Percentiles rank a stretch among this genome's conserved stretches.
phyloP scores from a whole-genome alignment of 805 yeast genomes.

The Candida ulmi region DNA sequence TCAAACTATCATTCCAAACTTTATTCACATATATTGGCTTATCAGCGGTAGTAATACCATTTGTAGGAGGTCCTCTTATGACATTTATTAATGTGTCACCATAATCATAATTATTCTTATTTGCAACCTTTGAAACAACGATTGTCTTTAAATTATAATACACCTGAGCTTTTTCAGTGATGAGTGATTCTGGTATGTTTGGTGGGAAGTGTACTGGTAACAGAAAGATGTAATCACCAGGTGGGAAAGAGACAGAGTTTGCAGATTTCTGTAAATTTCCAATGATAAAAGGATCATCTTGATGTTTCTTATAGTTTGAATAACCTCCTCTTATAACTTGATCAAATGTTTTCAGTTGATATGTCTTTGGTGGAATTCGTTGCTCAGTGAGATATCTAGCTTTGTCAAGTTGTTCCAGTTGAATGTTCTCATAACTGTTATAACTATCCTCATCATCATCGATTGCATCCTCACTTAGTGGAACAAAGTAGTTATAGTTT shows the following conservation, averaged over 20 bases:
- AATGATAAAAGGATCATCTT: slow-evolving; percentile 13
- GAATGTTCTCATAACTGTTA: slow-evolving; percentile 3
- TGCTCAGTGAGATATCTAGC: slow-evolving; percentile 11
- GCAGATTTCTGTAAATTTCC: slow-evolving; percentile 10
- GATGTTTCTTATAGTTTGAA: slow-evolving; percentile 2
- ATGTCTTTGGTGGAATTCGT: slow-evolving; percentile 7
- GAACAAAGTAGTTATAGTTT: slow-evolving; percentile 40
- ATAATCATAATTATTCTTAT: slow-evolving; percentile 26
- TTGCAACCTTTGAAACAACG: slow-evolving; percentile 19
- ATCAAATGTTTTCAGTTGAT: slow-evolving; percentile 8
- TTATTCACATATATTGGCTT: slow-evolving; percentile 75
- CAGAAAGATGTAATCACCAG: slow-evolving; percentile 68
- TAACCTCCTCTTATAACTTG: slow-evolving; percentile 16
- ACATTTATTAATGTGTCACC: slow-evolving; percentile 29
- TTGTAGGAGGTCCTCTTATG: slow-evolving; percentile 36
- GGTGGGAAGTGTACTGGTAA: slow-evolving; percentile 59
- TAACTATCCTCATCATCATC: slow-evolving; percentile 16
- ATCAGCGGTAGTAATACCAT: slow-evolving; percentile 38
- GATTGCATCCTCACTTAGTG: slow-evolving; percentile 17
- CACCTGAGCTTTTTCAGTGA: slow-evolving; percentile 43
- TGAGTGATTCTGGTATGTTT: slow-evolving; percentile 55
- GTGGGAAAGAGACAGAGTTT: slow-evolving; percentile 27
- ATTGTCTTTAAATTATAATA: slow-evolving; percentile 36
- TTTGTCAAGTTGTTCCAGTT: slow-evolving; percentile 2
- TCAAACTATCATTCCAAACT: slow-evolving; percentile 66